Evolutionary conservation across 129 eudicot genomes (phyloP).

Genomic region (carrot (Daucus carota)): DNA sequence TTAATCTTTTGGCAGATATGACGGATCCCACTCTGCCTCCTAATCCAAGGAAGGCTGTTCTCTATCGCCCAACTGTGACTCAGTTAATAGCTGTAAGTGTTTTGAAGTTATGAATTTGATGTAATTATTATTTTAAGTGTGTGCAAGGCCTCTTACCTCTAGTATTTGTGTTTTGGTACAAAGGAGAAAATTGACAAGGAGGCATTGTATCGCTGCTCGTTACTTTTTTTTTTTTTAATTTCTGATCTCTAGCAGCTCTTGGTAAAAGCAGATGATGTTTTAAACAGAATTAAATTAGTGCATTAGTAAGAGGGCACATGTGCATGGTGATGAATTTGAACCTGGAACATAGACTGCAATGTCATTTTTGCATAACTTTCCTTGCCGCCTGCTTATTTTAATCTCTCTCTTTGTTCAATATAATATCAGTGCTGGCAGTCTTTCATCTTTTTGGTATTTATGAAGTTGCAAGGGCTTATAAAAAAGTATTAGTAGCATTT

Average conservation of each 20-base stretch:
- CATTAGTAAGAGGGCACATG: background rate
- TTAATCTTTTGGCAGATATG: conserved; percentile 86
- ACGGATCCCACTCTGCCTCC: conserved; percentile 91
- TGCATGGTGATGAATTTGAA: background rate
- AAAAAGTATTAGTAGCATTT: background rate
- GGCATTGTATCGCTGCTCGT: background rate
- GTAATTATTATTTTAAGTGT: background rate
- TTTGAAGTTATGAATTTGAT: conserved; percentile 8
- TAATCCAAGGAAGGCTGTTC: conserved; percentile 87
- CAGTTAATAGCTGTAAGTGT: conserved; percentile 85
- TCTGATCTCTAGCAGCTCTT: background rate
- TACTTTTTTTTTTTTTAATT: background rate
- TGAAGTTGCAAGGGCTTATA: background rate
- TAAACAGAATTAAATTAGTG: background rate
- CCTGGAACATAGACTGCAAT: too few relatives aligned
- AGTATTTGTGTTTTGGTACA: background rate
- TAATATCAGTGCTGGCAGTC: too few relatives aligned
- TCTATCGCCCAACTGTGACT: conserved; percentile 77
- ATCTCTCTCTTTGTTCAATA: background rate
- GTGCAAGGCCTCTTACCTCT: background rate
- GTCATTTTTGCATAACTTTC: background rate
- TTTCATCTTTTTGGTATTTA: background rate
- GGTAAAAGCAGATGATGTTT: background rate
- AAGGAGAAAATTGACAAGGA: background rate
- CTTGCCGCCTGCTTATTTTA: background rate